Percentiles rank a stretch among this genome's conserved stretches.
Conservation (phyloP, 345 rosid genomes). For the Acer campestre region DNA sequence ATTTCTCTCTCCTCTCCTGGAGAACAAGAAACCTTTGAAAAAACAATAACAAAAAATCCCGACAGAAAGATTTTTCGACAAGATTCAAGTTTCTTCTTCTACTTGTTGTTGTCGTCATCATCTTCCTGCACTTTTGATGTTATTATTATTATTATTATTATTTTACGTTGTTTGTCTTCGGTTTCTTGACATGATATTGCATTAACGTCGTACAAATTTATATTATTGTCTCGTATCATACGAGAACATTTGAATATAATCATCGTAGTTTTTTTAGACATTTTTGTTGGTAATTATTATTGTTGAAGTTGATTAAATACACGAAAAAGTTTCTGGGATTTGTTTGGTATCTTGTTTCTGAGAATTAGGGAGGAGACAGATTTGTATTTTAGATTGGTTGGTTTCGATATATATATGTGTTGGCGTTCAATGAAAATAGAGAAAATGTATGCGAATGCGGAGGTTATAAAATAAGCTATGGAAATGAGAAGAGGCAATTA, state of each 20-base stretch:
- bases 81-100: not conserved
- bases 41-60: slow-evolving; percentile 18
- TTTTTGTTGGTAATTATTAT: not conserved
- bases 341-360: slow-evolving; percentile 7
- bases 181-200: not conserved
- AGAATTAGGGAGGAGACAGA: not conserved
- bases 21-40: slow-evolving; percentile 18
- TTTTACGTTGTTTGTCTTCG: not conserved
- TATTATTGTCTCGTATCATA: not conserved
- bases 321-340: not conserved
- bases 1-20: slow-evolving; percentile 22
- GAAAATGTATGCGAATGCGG: slow-evolving; percentile 35
- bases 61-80: slow-evolving; percentile 1
- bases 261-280: not conserved
- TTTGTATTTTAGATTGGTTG: not conserved
- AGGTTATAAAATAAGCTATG: slow-evolving; percentile 39
- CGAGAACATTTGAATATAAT: not conserved
- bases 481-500: slow-evolving; percentile 35
- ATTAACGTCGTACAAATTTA: not conserved
- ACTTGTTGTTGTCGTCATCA: not conserved
- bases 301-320: slow-evolving; percentile 14
- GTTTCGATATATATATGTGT: not conserved
- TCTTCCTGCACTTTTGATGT: not conserved
- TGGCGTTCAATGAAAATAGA: slow-evolving; percentile 48
- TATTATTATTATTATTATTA: not conserved